A percentile compares a stretch with the other conserved stretches of the same genome.
These are phyloP conservation scores for Aspergillus brunneoviolaceus DNA, from an alignment of 2,329 filamentous ascomycete species.

Conservation along the genomic window DNA sequence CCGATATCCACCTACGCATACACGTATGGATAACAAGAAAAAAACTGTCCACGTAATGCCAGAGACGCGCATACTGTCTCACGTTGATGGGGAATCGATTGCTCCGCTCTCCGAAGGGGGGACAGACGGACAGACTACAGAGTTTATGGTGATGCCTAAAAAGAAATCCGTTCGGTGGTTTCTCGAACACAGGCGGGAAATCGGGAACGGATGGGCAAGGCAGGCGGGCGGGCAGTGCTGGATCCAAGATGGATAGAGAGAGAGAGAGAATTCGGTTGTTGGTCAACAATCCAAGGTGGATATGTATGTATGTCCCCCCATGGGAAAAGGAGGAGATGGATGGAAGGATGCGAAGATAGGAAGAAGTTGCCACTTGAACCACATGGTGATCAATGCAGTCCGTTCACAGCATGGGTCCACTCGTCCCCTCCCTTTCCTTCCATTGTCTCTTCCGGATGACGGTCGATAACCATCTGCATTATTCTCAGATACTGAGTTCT, in stretches of 20 bases:
- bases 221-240: not conserved
- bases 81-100: not conserved
- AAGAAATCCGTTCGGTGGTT: not conserved
- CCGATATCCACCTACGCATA: no score
- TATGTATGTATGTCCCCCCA: not conserved
- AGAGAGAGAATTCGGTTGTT: no score
- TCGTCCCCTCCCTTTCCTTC: not conserved
- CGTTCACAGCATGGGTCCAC: not conserved
- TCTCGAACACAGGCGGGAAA: not conserved
- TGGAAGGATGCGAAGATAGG: not conserved
- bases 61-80: not conserved
- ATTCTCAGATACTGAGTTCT: no score
- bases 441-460: not conserved
- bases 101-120: not conserved
- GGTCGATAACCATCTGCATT: no score
- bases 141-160: not conserved
- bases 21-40: no score
- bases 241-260: not conserved
- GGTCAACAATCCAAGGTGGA: not conserved
- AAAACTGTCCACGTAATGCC: not conserved
- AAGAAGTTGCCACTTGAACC: conserved; percentile 3
- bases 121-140: not conserved
- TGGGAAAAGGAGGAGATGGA: not conserved
- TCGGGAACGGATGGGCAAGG: no score
- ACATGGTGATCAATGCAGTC: conserved; percentile 2